Evolutionary conservation across 768 basidiomycete species (phyloP).

Genomic region (Udeniomyces megalosporus): DNA sequence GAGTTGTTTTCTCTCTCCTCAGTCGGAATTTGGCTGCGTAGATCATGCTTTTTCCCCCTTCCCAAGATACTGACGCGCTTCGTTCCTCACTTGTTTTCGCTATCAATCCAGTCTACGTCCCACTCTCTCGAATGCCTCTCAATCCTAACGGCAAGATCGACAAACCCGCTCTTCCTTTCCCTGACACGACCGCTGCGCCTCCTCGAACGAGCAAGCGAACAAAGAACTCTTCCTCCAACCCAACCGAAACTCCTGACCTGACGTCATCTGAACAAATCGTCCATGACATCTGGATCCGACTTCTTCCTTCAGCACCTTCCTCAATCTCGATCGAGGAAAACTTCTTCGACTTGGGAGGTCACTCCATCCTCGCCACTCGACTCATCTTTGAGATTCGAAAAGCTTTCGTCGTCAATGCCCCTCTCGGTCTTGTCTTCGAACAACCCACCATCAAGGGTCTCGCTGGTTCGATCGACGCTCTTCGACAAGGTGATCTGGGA

Average conservation of each 20-base stretch:
- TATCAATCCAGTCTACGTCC: slow-evolving; percentile 63
- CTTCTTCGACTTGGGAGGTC: slow-evolving; percentile 97
- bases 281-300: slow-evolving; percentile 63
- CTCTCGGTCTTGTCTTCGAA: slow-evolving; percentile 80
- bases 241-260: too few relatives aligned
- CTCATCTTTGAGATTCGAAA: slow-evolving; percentile 95
- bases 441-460: slow-evolving; percentile 68
- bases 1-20: slow-evolving; percentile 28
- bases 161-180: slow-evolving; percentile 95
- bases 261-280: slow-evolving; percentile 64
- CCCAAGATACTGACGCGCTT: not conserved
- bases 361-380: slow-evolving; percentile 93
- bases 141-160: slow-evolving; percentile 99
- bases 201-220: slow-evolving; percentile 19
- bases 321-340: slow-evolving; percentile 75
- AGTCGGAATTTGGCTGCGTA: not conserved
- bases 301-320: slow-evolving; percentile 62
- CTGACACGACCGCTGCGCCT: slow-evolving; percentile 58
- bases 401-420: slow-evolving; percentile 73
- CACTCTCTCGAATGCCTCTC: slow-evolving; percentile 83
- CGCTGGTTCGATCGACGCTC: slow-evolving; percentile 53
- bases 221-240: slow-evolving; percentile 19
- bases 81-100: not conserved
- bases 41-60: not conserved
- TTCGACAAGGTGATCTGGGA: slow-evolving; percentile 68